Conservation (phyloP, 306 rosid genomes). For the Inga laurina region DNA sequence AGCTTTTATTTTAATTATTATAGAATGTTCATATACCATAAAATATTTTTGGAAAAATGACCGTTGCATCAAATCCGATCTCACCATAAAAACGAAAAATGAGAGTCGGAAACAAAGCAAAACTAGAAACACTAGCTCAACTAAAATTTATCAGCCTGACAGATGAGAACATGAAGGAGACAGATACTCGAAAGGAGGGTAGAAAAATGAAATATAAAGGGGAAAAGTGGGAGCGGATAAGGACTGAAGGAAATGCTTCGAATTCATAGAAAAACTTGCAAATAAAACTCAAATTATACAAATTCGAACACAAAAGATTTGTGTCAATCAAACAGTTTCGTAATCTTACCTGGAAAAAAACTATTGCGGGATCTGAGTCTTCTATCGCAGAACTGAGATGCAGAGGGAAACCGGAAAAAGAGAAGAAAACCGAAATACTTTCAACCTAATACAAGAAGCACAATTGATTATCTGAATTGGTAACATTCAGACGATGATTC, state of each 20-base stretch:
- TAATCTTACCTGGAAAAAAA: slow-evolving; percentile 19
- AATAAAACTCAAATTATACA: neutral
- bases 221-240: neutral
- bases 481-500: neutral
- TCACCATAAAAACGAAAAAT: neutral
- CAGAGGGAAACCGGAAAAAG: neutral
- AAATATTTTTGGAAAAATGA: neutral
- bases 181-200: neutral
- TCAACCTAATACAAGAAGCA: neutral
- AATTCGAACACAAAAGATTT: neutral
- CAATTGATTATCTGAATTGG: neutral
- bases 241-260: neutral
- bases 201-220: neutral
- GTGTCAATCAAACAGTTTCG: neutral
- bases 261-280: neutral
- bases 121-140: neutral
- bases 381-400: neutral
- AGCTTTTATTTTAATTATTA: neutral
- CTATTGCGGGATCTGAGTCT: neutral
- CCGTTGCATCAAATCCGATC: neutral
- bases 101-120: neutral
- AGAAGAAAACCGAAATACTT: neutral
- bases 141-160: neutral
- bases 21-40: neutral
- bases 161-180: neutral